Evolutionary conservation across 345 rosid species (phyloP), one percentile per base, ranked within the genome.

Genomic region (Gossypium thurberi): DNA sequence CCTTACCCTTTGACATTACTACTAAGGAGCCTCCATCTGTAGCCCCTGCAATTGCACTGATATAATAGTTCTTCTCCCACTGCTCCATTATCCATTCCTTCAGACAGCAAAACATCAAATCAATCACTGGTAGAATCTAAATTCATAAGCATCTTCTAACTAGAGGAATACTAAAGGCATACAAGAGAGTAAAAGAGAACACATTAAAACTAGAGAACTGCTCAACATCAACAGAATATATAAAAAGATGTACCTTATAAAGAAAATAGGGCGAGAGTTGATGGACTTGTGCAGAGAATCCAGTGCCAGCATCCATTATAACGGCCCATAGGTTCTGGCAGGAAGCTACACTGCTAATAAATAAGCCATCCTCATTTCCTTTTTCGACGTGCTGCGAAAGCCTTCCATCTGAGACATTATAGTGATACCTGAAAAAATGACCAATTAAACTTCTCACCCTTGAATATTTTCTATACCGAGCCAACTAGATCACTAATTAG

Each of bases 51-150:
- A 95, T 72, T 6, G 97, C 85, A 73, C 85, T 95, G 80, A 95
- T 95, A 82, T 95, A 95, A 77, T 85, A 95, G 82, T 86, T 89
- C 82, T 91, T 92, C 75, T 92, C 99, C 99, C 99, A 95, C 62
- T 95, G 94, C 62, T 88, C 98, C 99, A 95, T 92, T 80, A 95
- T 95, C 99, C 99, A 95, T 71, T 95, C 99, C 99, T 95, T 74
- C 73, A 81, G 20, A 71, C 48, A 72, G 8, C 46, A 71, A 71
- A 65, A 64, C 28, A 47, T 48, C 8, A 76, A 47, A 66, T 70
- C 11, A 55, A 65, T 37, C 33, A 74, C 51, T 2, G 40, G 13
- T 71, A 2, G 66, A 25, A 58, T 44, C 40, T 42, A 28, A 47
- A 50, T 50, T 68, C 44, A 68, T 37, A 71, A 71, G 44, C 66